These are phyloP conservation scores for Bothriochloa decipiens DNA, from an alignment of 176 grass and related monocot species.

Conservation along the genomic window DNA sequence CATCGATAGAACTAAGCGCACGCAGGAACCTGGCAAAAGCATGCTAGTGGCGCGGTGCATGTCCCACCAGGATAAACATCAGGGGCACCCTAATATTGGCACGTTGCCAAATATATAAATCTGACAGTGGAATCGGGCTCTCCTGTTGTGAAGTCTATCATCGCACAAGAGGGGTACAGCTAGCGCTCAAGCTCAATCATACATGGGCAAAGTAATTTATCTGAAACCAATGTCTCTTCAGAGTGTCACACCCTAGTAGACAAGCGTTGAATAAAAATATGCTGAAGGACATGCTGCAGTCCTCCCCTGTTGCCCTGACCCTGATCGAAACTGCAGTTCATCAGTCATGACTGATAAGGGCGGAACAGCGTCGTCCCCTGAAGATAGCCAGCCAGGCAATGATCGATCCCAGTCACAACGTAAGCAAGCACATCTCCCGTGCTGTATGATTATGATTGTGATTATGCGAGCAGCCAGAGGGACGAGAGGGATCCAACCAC, in stretches of 20 bases:
- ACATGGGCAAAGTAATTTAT: background rate
- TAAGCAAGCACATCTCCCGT: background rate
- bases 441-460: background rate
- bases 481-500: background rate
- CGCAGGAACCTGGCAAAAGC: background rate
- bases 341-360: background rate
- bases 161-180: background rate
- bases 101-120: slow-evolving; percentile 14
- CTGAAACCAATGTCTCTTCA: slow-evolving; percentile 9
- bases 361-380: background rate
- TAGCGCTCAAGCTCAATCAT: slow-evolving; percentile 33
- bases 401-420: background rate
- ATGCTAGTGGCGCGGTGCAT: background rate
- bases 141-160: slow-evolving; percentile 8
- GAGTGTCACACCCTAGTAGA: background rate
- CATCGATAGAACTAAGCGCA: too few species aligned
- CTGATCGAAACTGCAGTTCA: background rate
- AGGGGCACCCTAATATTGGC: slow-evolving; percentile 5
- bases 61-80: slow-evolving; percentile 28
- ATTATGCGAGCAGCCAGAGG: background rate
- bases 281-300: background rate
- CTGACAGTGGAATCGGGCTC: background rate
- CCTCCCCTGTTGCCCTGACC: background rate
- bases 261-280: background rate
- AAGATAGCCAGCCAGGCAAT: background rate